Evolutionary conservation across 2,329 filamentous ascomycete genomes (phyloP).

Genomic region (Fusarium chlamydosporum): DNA sequence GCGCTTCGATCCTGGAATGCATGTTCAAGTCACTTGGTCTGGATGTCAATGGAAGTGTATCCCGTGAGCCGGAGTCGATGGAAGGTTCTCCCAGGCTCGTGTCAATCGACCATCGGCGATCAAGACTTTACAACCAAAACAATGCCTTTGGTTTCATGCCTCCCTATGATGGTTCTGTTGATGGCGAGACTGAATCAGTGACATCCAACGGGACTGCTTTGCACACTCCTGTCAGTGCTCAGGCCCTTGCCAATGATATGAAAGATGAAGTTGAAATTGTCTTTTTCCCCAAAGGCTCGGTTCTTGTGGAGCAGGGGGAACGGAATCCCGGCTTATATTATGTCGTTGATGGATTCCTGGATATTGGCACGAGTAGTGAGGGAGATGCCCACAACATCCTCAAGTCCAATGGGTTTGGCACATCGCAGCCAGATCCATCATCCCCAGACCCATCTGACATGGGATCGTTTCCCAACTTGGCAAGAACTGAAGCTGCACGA

Average conservation of each 20-base stretch:
- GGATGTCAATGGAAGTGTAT: constrained; percentile 74
- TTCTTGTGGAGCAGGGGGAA: constrained; percentile 96
- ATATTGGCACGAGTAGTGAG: constrained; percentile 81
- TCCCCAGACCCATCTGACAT: constrained; percentile 45
- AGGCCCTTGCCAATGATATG: constrained; percentile 81
- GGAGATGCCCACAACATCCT: constrained; percentile 55
- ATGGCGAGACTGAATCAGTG: constrained; percentile 90
- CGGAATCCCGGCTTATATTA: constrained; percentile 98
- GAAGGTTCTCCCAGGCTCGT: constrained; percentile 88
- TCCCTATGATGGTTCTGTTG: constrained; percentile 78
- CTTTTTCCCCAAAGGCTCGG: constrained; percentile 93
- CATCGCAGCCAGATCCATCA: constrained; percentile 38
- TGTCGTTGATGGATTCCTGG: constrained; percentile 95
- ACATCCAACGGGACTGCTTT: constrained; percentile 77
- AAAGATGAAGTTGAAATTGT: constrained; percentile 96
- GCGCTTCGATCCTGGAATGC: constrained; percentile 91
- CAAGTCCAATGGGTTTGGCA: constrained; percentile 48
- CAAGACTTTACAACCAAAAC: constrained; percentile 77
- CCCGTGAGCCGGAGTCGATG: constrained; percentile 78
- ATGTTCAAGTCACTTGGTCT: constrained; percentile 96
- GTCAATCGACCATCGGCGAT: constrained; percentile 84
- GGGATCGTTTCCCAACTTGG: constrained; percentile 51
- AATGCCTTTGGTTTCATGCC: constrained; percentile 94
- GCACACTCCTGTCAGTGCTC: constrained; percentile 72
- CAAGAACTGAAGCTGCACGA: constrained; percentile 49